Evolutionary conservation across 148 eudicot species (phyloP).

Genomic region (Amaranthus palmeri): DNA sequence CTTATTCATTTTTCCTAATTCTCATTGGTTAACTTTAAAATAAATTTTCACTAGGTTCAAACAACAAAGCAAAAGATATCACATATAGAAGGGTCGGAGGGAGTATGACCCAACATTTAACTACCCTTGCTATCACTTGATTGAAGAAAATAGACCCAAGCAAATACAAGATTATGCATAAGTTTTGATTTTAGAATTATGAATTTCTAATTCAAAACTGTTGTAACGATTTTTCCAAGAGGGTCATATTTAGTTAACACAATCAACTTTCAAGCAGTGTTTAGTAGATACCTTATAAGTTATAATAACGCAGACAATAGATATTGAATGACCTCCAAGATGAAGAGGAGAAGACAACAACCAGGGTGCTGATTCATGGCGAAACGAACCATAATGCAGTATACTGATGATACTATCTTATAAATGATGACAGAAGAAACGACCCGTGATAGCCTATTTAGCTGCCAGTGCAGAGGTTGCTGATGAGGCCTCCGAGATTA

Average conservation of each 20-base stretch:
- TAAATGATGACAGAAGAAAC: background rate
- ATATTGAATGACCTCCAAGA: constrained; percentile 10
- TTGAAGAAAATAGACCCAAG: background rate
- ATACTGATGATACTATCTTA: constrained; percentile 1
- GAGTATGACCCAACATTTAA: too few relatives aligned
- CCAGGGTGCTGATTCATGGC: constrained; percentile 1
- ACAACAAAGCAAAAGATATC: too few relatives aligned
- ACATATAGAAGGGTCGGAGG: too few relatives aligned
- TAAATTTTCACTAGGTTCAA: too few relatives aligned
- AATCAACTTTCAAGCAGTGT: background rate
- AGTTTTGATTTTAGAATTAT: background rate
- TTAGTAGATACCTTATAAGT: constrained; percentile 20
- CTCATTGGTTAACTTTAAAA: too few relatives aligned
- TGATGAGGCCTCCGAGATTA: constrained; percentile 81
- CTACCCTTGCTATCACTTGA: background rate
- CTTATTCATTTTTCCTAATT: too few relatives aligned
- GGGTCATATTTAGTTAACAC: background rate
- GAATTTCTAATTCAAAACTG: background rate
- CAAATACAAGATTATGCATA: background rate
- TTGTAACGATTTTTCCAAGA: too few relatives aligned
- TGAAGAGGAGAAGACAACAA: constrained; percentile 12
- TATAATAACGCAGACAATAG: constrained; percentile 3
- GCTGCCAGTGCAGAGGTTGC: constrained; percentile 51
- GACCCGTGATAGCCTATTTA: constrained; percentile 33
- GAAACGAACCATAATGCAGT: background rate